These are phyloP conservation scores for Oryza glaberrima DNA, from an alignment of 176 grass and related monocot species.

Conservation along the genomic window DNA sequence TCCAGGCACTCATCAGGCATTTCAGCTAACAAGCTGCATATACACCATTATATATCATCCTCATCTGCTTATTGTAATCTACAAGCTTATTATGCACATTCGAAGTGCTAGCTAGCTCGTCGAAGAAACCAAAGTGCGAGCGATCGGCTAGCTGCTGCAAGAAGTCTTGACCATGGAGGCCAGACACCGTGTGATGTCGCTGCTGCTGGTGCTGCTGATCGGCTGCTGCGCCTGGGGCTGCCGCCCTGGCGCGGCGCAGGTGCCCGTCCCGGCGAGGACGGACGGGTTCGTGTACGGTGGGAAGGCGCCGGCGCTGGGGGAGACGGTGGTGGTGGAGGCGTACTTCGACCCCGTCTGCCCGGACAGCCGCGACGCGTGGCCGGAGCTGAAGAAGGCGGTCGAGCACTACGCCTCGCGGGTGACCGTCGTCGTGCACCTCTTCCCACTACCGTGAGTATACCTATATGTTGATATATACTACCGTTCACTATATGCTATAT, in stretches of 20 bases:
- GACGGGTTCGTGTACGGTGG: constrained; percentile 78
- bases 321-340: constrained; percentile 81
- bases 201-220: not conserved
- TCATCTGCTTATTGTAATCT: not conserved
- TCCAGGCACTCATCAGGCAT: not conserved
- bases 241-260: constrained; percentile 41
- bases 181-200: not conserved
- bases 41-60: not conserved
- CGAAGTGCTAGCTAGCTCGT: too few species aligned
- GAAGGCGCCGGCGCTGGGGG: constrained; percentile 50
- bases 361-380: constrained; percentile 87
- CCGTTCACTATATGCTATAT: too few species aligned
- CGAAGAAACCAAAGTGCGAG: not conserved
- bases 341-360: constrained; percentile 88
- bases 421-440: constrained; percentile 77
- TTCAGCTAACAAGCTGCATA: not conserved
- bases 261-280: constrained; percentile 68
- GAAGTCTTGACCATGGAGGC: constrained; percentile 7
- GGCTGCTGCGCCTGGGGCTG: not conserved
- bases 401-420: constrained; percentile 50
- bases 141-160: too few species aligned
- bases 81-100: too few species aligned
- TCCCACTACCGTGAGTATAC: constrained; percentile 72
- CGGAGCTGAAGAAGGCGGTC: constrained; percentile 61
- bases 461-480: not conserved